Evolutionary conservation across 441 rosid species (phyloP).

Genomic region (Erysimum pusillum): DNA sequence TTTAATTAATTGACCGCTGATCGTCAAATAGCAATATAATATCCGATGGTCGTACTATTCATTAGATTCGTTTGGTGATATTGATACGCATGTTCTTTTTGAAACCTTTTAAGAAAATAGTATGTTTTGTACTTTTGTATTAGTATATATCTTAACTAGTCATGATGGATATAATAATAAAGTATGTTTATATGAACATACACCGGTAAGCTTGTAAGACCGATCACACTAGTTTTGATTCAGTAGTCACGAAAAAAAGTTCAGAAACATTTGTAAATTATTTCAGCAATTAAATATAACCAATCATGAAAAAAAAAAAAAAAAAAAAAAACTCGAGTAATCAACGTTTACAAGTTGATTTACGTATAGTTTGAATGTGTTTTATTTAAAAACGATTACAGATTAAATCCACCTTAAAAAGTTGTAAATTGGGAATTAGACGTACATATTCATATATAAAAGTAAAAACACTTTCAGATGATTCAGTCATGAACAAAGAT

Average conservation of each 20-base stretch:
- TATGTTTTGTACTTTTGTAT: conserved; percentile 4
- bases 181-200: conserved; percentile 17
- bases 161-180: not conserved
- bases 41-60: conserved; percentile 13
- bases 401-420: not conserved
- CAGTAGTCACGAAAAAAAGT: not conserved
- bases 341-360: not conserved
- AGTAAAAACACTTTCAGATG: not conserved
- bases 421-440: not conserved
- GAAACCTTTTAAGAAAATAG: conserved; percentile 12
- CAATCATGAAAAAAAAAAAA: not conserved
- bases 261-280: not conserved
- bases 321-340: not conserved
- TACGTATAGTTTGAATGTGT: not conserved
- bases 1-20: conserved; percentile 24
- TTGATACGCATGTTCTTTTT: conserved; percentile 36
- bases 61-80: conserved; percentile 46
- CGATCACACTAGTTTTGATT: not conserved
- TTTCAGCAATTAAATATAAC: conserved; percentile 6
- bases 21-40: conserved; percentile 35
- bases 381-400: not conserved
- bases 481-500: not conserved
- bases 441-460: not conserved
- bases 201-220: conserved; percentile 10
- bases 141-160: conserved; percentile 2